Conservation (phyloP, 306 rosid genomes). For the Macrotyloma uniflorum region DNA sequence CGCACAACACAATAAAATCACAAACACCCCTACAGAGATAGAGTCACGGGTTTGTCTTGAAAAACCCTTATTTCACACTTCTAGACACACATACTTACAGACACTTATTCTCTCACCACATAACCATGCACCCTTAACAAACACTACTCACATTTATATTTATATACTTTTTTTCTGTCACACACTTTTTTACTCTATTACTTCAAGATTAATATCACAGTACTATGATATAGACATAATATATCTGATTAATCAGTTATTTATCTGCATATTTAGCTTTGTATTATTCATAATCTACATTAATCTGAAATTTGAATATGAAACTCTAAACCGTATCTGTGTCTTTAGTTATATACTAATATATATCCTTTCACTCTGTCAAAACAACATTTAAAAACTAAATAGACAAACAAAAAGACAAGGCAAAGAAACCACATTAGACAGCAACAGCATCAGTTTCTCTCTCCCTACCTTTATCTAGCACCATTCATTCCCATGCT, state of each 20-base stretch:
- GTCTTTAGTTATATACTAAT: too few relatives aligned
- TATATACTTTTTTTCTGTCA: too few relatives aligned
- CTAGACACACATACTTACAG: slow-evolving; percentile 59
- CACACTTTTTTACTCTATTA: too few relatives aligned
- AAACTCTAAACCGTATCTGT: too few relatives aligned
- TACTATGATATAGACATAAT: too few relatives aligned
- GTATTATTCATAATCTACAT: too few relatives aligned
- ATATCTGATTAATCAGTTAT: too few relatives aligned
- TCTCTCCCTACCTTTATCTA: slow-evolving; percentile 34
- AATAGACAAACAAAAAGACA: neutral
- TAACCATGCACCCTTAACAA: too few relatives aligned
- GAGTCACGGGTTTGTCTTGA: slow-evolving; percentile 99
- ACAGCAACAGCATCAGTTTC: slow-evolving; percentile 32
- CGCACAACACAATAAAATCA: neutral
- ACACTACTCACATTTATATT: neutral
- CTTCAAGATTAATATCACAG: too few relatives aligned
- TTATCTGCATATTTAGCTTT: too few relatives aligned
- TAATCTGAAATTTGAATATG: too few relatives aligned
- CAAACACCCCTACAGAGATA: slow-evolving; percentile 19
- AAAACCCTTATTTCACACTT: slow-evolving; percentile 88
- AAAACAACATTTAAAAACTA: neutral
- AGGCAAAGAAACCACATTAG: slow-evolving; percentile 36
- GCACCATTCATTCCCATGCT: slow-evolving; percentile 1
- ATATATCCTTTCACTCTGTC: too few relatives aligned
- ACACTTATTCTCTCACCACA: slow-evolving; percentile 86